Conservation (phyloP, 2,329 filamentous ascomycete species). For the Verticillium tricorpus region DNA sequence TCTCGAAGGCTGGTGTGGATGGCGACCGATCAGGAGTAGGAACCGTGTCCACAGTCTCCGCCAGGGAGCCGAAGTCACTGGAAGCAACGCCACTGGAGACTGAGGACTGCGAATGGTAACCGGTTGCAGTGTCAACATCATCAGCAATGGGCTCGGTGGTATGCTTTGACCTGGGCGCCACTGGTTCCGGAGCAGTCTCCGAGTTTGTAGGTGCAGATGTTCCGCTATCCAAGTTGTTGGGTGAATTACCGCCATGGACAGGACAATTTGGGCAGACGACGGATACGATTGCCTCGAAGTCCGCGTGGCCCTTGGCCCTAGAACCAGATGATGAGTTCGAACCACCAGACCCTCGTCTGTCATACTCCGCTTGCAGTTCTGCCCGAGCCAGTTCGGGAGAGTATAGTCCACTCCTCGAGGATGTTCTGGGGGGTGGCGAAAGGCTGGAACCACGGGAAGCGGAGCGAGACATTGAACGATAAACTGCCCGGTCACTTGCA, state of each 20-base stretch:
- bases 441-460: slow-evolving; percentile 1
- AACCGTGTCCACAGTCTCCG: slow-evolving; percentile 3
- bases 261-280: slow-evolving; percentile 14
- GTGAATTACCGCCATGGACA: slow-evolving; percentile 11
- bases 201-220: background rate
- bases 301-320: background rate
- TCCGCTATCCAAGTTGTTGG: background rate
- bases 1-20: slow-evolving; percentile 18
- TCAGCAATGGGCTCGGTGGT: background rate
- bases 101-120: background rate
- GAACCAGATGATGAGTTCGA: background rate
- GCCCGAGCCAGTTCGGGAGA: background rate
- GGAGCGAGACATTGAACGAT: background rate
- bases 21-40: slow-evolving; percentile 11
- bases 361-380: background rate
- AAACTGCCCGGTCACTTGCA: background rate
- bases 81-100: background rate
- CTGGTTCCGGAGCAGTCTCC: background rate
- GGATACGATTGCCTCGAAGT: slow-evolving; percentile 14
- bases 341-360: background rate
- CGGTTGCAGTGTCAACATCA: background rate
- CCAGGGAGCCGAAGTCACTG: background rate
- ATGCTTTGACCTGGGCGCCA: background rate
- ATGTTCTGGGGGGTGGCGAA: slow-evolving; percentile 1
- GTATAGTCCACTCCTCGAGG: background rate